A percentile compares a stretch with the other conserved stretches of the same genome.
Evolutionary conservation across 306 rosid species (phyloP).

Genomic region (Ziziphus jujuba): DNA sequence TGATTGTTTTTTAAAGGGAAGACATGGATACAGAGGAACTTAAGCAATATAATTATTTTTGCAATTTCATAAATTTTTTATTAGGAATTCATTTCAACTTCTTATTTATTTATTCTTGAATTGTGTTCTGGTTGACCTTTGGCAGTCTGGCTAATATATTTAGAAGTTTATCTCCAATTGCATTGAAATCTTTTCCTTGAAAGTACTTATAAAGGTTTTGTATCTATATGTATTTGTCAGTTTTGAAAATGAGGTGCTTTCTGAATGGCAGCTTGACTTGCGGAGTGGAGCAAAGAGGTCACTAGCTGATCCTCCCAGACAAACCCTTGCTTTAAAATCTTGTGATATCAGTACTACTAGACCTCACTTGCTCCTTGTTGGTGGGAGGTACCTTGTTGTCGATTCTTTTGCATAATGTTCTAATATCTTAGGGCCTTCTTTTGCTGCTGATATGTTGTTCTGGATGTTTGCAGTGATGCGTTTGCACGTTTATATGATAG

Average conservation of each 20-base stretch:
- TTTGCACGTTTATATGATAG: constrained; percentile 97
- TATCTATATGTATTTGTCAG: constrained; percentile 1
- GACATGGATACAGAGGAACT: no score
- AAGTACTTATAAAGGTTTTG: not conserved
- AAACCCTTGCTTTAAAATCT: constrained; percentile 80
- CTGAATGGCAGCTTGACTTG: constrained; percentile 84
- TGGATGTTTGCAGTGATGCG: constrained; percentile 71
- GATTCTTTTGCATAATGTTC: constrained; percentile 13
- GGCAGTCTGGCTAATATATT: constrained; percentile 8
- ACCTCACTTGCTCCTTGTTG: constrained; percentile 94
- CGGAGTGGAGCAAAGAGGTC: constrained; percentile 93
- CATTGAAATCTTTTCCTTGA: constrained; percentile 8
- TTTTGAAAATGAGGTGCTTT: constrained; percentile 18
- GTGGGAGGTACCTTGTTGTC: constrained; percentile 78
- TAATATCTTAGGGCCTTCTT: constrained; percentile 5
- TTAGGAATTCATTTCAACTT: no score
- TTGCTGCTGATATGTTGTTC: constrained; percentile 26
- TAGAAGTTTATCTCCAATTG: constrained; percentile 15
- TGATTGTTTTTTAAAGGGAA: no score
- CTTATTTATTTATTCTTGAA: no score
- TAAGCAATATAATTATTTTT: no score
- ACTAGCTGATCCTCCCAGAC: constrained; percentile 86
- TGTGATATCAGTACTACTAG: constrained; percentile 87
- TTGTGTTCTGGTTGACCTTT: not conserved
- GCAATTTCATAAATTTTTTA: no score